These are phyloP conservation scores for Artomyces pyxidatus DNA, from an alignment of 768 basidiomycete species.

Conservation along the genomic window DNA sequence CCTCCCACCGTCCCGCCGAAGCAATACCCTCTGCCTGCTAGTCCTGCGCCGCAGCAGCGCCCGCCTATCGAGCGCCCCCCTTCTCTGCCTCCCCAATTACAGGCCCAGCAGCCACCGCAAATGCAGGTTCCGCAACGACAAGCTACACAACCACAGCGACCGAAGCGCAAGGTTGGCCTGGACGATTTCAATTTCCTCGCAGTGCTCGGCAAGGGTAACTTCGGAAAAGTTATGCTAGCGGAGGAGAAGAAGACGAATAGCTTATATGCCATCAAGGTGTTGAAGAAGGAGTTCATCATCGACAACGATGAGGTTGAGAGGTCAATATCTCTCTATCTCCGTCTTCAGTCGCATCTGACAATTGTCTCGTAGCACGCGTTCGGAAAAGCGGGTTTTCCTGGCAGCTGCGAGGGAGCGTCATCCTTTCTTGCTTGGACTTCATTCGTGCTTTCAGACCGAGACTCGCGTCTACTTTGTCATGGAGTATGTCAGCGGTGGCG, in stretches of 20 bases:
- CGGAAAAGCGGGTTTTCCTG: constrained; percentile 97
- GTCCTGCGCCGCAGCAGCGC: constrained; percentile 8
- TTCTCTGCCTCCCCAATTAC: constrained; percentile 17
- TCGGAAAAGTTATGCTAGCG: constrained; percentile 99
- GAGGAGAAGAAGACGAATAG: constrained; percentile 91
- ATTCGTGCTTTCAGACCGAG: constrained; percentile 99
- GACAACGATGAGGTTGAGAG: constrained; percentile 99
- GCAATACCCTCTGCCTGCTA: constrained; percentile 11
- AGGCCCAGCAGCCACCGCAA: constrained; percentile 24
- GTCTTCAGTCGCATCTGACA: neutral
- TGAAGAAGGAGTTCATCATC: constrained; percentile 99
- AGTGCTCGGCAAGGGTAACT: constrained; percentile 97
- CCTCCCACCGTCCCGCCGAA: constrained; percentile 6
- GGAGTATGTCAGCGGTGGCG: constrained; percentile 99
- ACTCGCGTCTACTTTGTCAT: constrained; percentile 99
- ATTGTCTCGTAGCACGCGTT: constrained; percentile 67
- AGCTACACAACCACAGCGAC: constrained; percentile 29
- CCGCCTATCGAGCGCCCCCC: constrained; percentile 3
- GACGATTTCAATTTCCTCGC: constrained; percentile 99
- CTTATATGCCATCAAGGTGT: constrained; percentile 98
- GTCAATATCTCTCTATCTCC: constrained; percentile 33
- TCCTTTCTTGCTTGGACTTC: constrained; percentile 92
- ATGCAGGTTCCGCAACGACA: constrained; percentile 25
- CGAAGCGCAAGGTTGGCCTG: constrained; percentile 84
- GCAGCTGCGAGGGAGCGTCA: constrained; percentile 96